Percentiles rank a stretch among this genome's conserved stretches.
Evolutionary conservation across 768 basidiomycete species (phyloP).

Genomic region (Russula sp.): DNA sequence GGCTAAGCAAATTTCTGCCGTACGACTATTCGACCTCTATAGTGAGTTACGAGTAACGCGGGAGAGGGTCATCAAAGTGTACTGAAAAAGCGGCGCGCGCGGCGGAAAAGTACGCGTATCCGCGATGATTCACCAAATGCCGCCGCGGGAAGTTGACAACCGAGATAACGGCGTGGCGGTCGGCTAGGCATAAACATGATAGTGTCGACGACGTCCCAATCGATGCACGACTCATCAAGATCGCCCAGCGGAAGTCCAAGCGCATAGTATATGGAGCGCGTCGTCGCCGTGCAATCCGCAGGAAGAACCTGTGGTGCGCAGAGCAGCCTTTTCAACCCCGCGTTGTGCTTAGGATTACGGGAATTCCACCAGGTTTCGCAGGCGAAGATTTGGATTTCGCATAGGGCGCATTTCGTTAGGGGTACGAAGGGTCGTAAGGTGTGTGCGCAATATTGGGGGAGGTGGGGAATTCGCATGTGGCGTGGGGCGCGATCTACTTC

Average conservation of each 20-base stretch:
- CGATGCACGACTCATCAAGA: constrained; percentile 12
- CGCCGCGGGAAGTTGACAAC: background rate
- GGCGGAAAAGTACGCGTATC: constrained; percentile 12
- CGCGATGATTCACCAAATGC: too few relatives aligned
- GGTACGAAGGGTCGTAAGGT: background rate
- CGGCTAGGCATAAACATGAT: constrained; percentile 9
- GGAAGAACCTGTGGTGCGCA: constrained; percentile 8
- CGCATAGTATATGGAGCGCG: constrained; percentile 7
- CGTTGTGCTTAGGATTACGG: constrained; percentile 5
- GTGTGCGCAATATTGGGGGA: constrained; percentile 18
- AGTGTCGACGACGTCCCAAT: constrained; percentile 5
- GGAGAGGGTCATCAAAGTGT: background rate
- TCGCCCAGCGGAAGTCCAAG: constrained; percentile 16
- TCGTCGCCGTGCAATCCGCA: background rate
- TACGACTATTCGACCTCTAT: too few relatives aligned
- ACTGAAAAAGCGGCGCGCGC: constrained; percentile 8
- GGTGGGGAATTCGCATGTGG: constrained; percentile 4
- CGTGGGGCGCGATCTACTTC: background rate
- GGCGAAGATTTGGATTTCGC: constrained; percentile 5
- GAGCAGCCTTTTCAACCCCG: background rate
- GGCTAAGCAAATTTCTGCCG: too few relatives aligned
- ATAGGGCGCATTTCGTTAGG: background rate
- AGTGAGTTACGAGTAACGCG: too few relatives aligned
- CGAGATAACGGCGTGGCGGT: background rate
- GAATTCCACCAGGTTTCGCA: constrained; percentile 18